phyloP scores from a whole-genome alignment of 2,329 filamentous ascomycete species.

The Alternaria alternata region DNA sequence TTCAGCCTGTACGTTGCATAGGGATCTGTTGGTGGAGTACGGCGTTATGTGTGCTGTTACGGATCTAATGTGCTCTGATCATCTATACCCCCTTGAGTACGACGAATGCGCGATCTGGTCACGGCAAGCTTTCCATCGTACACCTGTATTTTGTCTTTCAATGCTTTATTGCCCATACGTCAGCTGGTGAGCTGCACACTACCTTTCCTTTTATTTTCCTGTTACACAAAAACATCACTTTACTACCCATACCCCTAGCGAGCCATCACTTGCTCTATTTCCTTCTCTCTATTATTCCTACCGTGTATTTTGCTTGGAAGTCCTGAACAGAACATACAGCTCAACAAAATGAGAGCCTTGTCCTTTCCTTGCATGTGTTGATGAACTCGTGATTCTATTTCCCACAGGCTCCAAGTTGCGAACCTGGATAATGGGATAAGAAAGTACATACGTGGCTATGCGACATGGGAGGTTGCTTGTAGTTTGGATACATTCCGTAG shows the following conservation, averaged over 20 bases:
- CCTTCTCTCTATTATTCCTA: not conserved
- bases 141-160: not conserved
- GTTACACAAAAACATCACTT: slow-evolving; percentile 4
- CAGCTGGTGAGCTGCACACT: slow-evolving; percentile 7
- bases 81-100: slow-evolving; percentile 30
- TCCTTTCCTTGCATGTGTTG: not conserved
- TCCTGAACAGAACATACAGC: not conserved
- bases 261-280: not conserved
- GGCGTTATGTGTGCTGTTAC: slow-evolving; percentile 23
- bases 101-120: slow-evolving; percentile 21
- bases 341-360: slow-evolving; percentile 1
- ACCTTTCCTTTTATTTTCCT: slow-evolving; percentile 2
- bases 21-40: slow-evolving; percentile 20
- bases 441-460: not conserved
- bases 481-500: slow-evolving; percentile 6
- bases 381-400: not conserved
- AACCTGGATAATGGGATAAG: slow-evolving; percentile 1
- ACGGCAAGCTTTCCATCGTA: slow-evolving; percentile 7
- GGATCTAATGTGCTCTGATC: slow-evolving; percentile 24
- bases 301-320: slow-evolving; percentile 1
- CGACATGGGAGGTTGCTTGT: slow-evolving; percentile 7
- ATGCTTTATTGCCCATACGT: slow-evolving; percentile 5
- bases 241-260: slow-evolving; percentile 5
- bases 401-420: not conserved
- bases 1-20: slow-evolving; percentile 2